Conservation (phyloP, 768 basidiomycete genomes). For the Tylopilus plumbeoviolaceoides region DNA sequence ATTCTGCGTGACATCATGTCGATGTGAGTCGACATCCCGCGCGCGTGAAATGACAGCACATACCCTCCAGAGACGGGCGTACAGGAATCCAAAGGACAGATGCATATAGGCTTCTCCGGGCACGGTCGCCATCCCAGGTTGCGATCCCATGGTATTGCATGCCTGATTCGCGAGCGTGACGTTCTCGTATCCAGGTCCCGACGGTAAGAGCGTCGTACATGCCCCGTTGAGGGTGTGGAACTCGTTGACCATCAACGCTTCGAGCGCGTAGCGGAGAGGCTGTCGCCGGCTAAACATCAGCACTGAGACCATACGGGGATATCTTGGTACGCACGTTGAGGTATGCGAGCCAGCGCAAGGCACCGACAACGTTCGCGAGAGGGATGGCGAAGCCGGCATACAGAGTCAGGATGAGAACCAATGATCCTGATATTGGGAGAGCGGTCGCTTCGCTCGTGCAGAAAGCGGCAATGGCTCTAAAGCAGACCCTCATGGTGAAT, state of each 20-base stretch:
- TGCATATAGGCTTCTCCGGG: conserved; percentile 39
- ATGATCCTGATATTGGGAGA: conserved; percentile 28
- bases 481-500: conserved; percentile 70
- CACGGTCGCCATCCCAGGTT: conserved; percentile 38
- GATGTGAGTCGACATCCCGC: background rate
- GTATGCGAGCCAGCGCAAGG: conserved; percentile 63
- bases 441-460: conserved; percentile 53
- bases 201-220: conserved; percentile 59
- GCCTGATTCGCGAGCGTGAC: conserved; percentile 35
- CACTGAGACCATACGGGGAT: conserved; percentile 31
- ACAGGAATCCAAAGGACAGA: conserved; percentile 27
- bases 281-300: conserved; percentile 24
- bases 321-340: conserved; percentile 46
- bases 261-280: conserved; percentile 65
- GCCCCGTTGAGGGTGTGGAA: conserved; percentile 71
- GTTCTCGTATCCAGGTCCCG: conserved; percentile 34
- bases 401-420: conserved; percentile 37
- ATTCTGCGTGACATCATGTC: conserved; percentile 23
- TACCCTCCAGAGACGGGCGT: conserved; percentile 34
- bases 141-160: conserved; percentile 40
- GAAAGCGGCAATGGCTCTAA: conserved; percentile 57
- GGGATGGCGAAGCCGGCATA: conserved; percentile 40
- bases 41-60: conserved; percentile 20
- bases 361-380: conserved; percentile 32
- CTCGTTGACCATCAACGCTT: conserved; percentile 74